A percentile compares a stretch with the other conserved stretches of the same genome.
phyloP scores from a whole-genome alignment of 345 rosid species.

The Syzygium oleosum region DNA sequence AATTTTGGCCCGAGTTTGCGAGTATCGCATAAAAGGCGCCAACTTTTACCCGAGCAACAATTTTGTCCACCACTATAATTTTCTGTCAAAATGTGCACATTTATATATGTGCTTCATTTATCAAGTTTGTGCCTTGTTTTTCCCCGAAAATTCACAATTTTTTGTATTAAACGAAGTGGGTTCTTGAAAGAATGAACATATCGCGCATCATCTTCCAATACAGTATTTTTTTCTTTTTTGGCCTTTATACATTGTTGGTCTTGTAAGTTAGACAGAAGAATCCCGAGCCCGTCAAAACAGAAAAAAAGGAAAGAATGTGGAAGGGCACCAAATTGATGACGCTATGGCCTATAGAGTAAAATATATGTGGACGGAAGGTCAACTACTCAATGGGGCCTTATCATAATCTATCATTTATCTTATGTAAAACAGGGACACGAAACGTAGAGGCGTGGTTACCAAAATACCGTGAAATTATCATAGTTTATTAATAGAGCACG shows the following conservation, averaged over 20 bases:
- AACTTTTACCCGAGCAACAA: neutral
- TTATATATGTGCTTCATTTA: neutral
- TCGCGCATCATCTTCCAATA: neutral
- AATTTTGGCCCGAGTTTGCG: neutral
- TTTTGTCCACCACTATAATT: neutral
- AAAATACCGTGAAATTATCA: neutral
- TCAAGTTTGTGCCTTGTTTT: neutral
- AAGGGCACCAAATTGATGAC: neutral
- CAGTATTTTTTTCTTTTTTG: no score
- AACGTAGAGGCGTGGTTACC: neutral
- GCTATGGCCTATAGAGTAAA: neutral
- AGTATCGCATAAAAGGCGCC: neutral
- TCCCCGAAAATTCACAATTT: neutral
- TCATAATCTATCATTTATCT: no score
- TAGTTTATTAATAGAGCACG: neutral
- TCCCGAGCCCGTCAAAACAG: neutral
- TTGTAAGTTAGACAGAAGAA: neutral
- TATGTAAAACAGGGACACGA: neutral
- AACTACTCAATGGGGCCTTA: neutral
- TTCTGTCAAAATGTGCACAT: neutral
- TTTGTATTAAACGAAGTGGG: neutral
- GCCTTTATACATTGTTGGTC: neutral
- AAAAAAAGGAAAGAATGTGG: neutral
- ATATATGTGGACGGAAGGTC: neutral
- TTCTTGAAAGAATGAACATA: neutral